Percentiles rank a stretch among this genome's conserved stretches.
These are phyloP conservation scores for Candida taoyuanica DNA, from an alignment of 805 yeast genomes.

Conservation along the genomic window DNA sequence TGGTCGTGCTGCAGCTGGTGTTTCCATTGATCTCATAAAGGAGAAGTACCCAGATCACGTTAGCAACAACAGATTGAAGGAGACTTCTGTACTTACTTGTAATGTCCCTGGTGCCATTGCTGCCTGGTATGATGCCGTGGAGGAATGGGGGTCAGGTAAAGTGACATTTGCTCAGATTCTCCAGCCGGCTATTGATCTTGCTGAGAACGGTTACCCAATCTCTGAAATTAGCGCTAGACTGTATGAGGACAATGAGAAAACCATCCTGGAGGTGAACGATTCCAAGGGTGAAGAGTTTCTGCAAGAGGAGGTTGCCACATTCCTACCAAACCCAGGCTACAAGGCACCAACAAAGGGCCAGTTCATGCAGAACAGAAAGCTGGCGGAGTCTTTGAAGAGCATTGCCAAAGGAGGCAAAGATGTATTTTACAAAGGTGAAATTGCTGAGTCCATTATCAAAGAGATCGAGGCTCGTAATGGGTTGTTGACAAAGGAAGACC, in stretches of 20 bases:
- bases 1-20: conserved; percentile 57
- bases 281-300: conserved; percentile 30
- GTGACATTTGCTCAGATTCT: conserved; percentile 54
- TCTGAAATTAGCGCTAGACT: conserved; percentile 49
- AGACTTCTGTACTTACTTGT: conserved; percentile 50
- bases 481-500: conserved; percentile 49
- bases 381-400: conserved; percentile 48
- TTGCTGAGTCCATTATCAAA: conserved; percentile 59
- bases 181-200: conserved; percentile 63
- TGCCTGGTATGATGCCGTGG: conserved; percentile 71
- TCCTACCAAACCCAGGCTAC: conserved; percentile 35
- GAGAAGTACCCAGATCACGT: conserved; percentile 37
- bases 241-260: conserved; percentile 42
- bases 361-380: conserved; percentile 43
- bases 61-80: conserved; percentile 45
- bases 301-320: conserved; percentile 28
- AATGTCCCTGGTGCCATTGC: conserved; percentile 80
- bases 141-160: conserved; percentile 69
- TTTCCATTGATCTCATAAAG: conserved; percentile 45
- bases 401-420: conserved; percentile 55
- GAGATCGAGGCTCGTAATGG: conserved; percentile 53
- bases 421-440: conserved; percentile 67
- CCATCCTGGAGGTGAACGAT: conserved; percentile 33
- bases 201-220: conserved; percentile 64
- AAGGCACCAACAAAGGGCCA: conserved; percentile 57